These are phyloP conservation scores for Peronospora destructor DNA, from an alignment of 352 stramenopile species.

Conservation along the genomic window DNA sequence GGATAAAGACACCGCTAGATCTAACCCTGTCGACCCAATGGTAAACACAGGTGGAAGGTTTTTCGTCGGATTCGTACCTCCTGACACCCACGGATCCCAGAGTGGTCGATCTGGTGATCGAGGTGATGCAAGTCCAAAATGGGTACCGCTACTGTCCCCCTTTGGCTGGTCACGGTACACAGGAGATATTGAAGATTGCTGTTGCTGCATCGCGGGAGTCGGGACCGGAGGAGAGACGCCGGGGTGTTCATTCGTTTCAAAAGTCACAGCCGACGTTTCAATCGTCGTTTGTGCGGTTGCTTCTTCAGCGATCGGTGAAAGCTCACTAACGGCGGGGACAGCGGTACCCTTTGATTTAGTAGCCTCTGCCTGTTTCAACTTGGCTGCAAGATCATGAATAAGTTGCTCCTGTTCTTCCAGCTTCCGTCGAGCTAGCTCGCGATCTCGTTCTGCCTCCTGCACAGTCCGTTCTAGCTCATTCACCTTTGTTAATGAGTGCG, in stretches of 20 bases:
- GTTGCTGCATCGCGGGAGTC: neutral
- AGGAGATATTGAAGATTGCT: neutral
- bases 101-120: conserved; percentile 28
- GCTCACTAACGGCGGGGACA: conserved; percentile 13
- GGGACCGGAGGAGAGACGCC: neutral
- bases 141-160: conserved; percentile 5
- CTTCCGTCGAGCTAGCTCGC: conserved; percentile 26
- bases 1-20: conserved; percentile 20
- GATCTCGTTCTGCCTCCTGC: conserved; percentile 33
- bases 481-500: conserved; percentile 35
- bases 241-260: neutral
- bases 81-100: conserved; percentile 43
- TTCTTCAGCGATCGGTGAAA: conserved; percentile 27
- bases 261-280: neutral
- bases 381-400: conserved; percentile 33
- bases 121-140: conserved; percentile 27
- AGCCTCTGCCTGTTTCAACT: conserved; percentile 28
- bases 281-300: conserved; percentile 4
- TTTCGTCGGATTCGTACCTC: conserved; percentile 30
- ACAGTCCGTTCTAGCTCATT: conserved; percentile 42
- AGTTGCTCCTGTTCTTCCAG: conserved; percentile 39
- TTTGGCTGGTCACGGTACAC: conserved; percentile 7
- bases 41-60: conserved; percentile 30
- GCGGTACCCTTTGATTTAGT: conserved; percentile 10
- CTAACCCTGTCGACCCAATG: conserved; percentile 26